Percentiles rank a stretch among this genome's conserved stretches.
These are phyloP conservation scores for Fusarium mundagurra DNA, from an alignment of 2,329 filamentous ascomycete genomes.

Conservation along the genomic window DNA sequence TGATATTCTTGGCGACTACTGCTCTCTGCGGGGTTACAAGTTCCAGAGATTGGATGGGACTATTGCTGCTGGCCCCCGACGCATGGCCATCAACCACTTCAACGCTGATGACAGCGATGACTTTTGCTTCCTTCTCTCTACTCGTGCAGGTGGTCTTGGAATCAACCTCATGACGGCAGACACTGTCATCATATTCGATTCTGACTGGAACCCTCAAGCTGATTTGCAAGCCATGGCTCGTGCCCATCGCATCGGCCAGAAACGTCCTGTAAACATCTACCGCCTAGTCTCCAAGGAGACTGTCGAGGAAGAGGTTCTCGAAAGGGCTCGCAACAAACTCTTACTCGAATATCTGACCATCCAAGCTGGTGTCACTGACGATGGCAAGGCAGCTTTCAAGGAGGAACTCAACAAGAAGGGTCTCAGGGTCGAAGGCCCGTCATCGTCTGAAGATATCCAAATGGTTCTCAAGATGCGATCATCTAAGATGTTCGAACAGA, in stretches of 20 bases:
- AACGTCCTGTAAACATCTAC: slow-evolving; percentile 95
- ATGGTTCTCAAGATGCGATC: slow-evolving; percentile 96
- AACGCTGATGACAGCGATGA: slow-evolving; percentile 96
- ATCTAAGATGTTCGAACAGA: slow-evolving; percentile 99
- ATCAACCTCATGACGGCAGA: slow-evolving; percentile 99
- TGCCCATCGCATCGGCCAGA: slow-evolving; percentile 97
- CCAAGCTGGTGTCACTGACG: slow-evolving; percentile 94
- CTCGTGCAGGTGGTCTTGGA: slow-evolving; percentile 93
- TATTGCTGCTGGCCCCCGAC: slow-evolving; percentile 85
- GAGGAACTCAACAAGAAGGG: slow-evolving; percentile 83
- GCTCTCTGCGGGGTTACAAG: slow-evolving; percentile 90
- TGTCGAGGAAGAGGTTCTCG: slow-evolving; percentile 96
- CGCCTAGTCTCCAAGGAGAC: slow-evolving; percentile 97
- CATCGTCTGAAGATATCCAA: slow-evolving; percentile 93
- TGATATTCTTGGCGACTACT: slow-evolving; percentile 93
- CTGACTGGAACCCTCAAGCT: slow-evolving; percentile 98
- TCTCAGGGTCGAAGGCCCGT: slow-evolving; percentile 80
- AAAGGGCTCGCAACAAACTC: slow-evolving; percentile 95
- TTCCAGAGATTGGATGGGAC: slow-evolving; percentile 97
- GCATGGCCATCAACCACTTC: slow-evolving; percentile 97
- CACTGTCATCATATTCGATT: slow-evolving; percentile 97
- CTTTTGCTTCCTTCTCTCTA: slow-evolving; percentile 96
- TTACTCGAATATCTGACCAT: slow-evolving; percentile 98
- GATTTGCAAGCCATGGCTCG: slow-evolving; percentile 98
- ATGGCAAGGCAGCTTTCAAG: slow-evolving; percentile 81